Percentiles rank a stretch among this genome's conserved stretches.
phyloP scores from a whole-genome alignment of 306 rosid genomes.

The Pterocarpus macrocarpus region DNA sequence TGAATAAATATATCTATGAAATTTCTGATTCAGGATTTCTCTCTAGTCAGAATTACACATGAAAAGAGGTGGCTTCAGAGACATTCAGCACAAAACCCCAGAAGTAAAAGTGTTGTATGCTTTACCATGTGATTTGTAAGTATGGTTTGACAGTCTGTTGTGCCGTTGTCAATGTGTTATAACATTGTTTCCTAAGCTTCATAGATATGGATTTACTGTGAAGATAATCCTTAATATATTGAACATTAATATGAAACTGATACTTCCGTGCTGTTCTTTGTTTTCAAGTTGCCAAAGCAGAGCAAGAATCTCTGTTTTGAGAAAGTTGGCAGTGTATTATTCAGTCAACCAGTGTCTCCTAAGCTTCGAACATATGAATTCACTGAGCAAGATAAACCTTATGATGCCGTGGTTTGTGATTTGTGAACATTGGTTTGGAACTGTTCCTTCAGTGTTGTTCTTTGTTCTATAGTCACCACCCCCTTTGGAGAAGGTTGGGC shows the following conservation, averaged over 20 bases:
- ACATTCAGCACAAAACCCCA: not conserved
- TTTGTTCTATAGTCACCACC: conserved; percentile 55
- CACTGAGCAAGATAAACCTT: conserved; percentile 65
- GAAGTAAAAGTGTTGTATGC: not conserved
- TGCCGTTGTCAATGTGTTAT: not conserved
- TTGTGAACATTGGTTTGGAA: conserved; percentile 66
- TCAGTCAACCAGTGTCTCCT: not conserved
- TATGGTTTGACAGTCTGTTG: not conserved
- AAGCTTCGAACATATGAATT: conserved; percentile 67
- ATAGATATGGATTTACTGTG: conserved; percentile 73
- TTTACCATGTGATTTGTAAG: not conserved
- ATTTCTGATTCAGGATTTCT: too few relatives aligned
- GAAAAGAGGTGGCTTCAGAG: not conserved
- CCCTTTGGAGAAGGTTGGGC: conserved; percentile 67
- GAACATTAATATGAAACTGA: conserved; percentile 65
- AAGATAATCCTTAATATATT: conserved; percentile 61
- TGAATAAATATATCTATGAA: too few relatives aligned
- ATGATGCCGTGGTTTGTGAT: conserved; percentile 58
- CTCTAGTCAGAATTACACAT: too few relatives aligned
- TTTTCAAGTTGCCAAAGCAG: conserved; percentile 61
- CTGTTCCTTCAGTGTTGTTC: conserved; percentile 65
- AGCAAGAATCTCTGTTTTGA: conserved; percentile 66
- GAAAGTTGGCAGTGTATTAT: conserved; percentile 49
- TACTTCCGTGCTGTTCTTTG: conserved; percentile 60
- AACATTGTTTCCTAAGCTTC: conserved; percentile 42